Percentiles rank a stretch among this genome's conserved stretches.
Conservation (phyloP, 2,329 filamentous ascomycete species). For the Alternaria alternata region DNA sequence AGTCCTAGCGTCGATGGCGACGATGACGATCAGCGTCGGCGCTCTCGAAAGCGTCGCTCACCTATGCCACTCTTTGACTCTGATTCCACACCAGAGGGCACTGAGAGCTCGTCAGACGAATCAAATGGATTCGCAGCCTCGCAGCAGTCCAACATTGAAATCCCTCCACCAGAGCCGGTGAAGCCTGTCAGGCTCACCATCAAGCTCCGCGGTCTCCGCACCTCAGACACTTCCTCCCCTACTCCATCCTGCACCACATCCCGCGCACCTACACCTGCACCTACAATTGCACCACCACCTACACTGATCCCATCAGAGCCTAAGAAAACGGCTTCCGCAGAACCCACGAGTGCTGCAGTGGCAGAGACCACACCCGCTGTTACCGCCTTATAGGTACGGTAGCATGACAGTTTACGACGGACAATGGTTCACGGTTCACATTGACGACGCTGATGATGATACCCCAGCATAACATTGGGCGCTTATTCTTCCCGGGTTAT, state of each 20-base stretch:
- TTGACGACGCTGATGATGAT: conserved; percentile 29
- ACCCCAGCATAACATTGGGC: conserved; percentile 39
- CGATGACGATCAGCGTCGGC: conserved; percentile 58
- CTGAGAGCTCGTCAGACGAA: conserved; percentile 48
- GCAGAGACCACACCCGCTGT: conserved; percentile 15
- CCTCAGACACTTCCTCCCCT: conserved; percentile 32
- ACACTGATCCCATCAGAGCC: background rate
- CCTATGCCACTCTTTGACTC: conserved; percentile 56
- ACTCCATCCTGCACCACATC: conserved; percentile 30
- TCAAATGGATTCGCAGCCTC: conserved; percentile 40
- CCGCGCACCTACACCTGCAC: conserved; percentile 20
- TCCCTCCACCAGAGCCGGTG: conserved; percentile 26
- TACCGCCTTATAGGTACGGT: conserved; percentile 16
- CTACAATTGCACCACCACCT: background rate
- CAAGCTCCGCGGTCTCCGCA: conserved; percentile 44
- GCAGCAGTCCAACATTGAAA: conserved; percentile 35
- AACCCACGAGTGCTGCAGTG: conserved; percentile 2
- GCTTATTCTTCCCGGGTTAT: conserved; percentile 28
- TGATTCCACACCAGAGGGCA: conserved; percentile 48
- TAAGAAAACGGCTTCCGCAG: conserved; percentile 1
- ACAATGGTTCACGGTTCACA: conserved; percentile 14
- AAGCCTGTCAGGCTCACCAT: conserved; percentile 43
- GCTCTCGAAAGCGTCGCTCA: conserved; percentile 62
- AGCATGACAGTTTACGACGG: conserved; percentile 21
- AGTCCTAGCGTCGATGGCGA: conserved; percentile 62